Base-by-base conservation (phyloP, 140 eudicot genomes). In the Anethum foeniculum region DNA sequence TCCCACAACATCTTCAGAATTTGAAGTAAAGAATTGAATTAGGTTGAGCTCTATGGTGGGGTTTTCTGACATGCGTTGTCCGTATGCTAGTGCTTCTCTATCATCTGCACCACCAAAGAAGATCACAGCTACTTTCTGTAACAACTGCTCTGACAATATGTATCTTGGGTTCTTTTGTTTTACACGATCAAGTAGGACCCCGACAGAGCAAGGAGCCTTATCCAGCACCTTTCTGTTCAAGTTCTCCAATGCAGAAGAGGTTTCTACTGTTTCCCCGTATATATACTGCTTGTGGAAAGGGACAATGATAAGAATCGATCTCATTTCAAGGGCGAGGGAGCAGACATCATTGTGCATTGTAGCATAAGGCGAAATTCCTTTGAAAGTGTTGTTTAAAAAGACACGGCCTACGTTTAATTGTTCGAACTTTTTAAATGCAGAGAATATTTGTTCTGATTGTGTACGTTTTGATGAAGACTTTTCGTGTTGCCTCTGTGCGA, bases 321-420 rank as follows among this genome's bases (percentile, higher is more conserved):
- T 62, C 68, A 71, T 86, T 23, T 89, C 92, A 5, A 84, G 82
- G 18, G 92, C 92, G 11, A 89, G 71, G 68, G 84, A 73, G 83
- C 90, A 89, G 15, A 86, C 87, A 54, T 89, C 92, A n/a, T 86
- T 58, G 73, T 89, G 90, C 92, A 89, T 89, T 14, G 90, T 84
- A 19, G 82, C 74, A 27, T 84, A 82, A 64, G 90, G 92, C 3
- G 92, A 84, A 32, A 89, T 80, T 12, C 83, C 90, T 16, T 79
- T 84, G 32, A 71, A 86, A 68, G 82, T 76, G 36, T 48, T 48
- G 7, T 84, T 71, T 28, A 86, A 47, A 14, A 34, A 72, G 46
- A 85, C 21, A 28, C 27, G 36, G 43, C 68, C 86, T 2, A 52
- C 49, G 75, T 69, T 52, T 38, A 80, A 80, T 52, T 77, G 84